phyloP scores from a whole-genome alignment of 2,329 filamentous ascomycete species.

The Curvularia sp. region DNA sequence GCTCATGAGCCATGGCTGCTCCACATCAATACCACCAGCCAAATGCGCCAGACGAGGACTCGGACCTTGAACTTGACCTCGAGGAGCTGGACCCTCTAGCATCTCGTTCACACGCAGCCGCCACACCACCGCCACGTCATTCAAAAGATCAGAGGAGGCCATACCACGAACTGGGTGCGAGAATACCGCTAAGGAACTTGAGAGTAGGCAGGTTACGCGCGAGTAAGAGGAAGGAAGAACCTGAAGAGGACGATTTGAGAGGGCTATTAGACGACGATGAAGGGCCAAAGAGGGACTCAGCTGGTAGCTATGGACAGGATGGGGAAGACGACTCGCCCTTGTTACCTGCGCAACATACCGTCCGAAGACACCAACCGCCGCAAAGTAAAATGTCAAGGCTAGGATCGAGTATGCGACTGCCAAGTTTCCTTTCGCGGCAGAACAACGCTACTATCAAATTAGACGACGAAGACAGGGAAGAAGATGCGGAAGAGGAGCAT shows the following conservation, averaged over 20 bases:
- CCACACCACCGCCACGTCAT: conserved; percentile 36
- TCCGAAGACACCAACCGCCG: conserved; percentile 32
- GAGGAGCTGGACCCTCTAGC: conserved; percentile 75
- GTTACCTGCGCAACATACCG: conserved; percentile 56
- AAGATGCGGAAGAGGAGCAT: conserved; percentile 57
- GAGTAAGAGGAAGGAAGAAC: conserved; percentile 53
- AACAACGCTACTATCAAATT: conserved; percentile 37
- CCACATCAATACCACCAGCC: conserved; percentile 58
- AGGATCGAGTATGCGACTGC: conserved; percentile 66
- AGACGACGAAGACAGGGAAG: conserved; percentile 42
- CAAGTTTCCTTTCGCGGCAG: conserved; percentile 65
- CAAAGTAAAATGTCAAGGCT: conserved; percentile 55
- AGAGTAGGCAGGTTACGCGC: conserved; percentile 58
- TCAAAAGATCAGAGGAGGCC: conserved; percentile 44
- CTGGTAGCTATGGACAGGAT: conserved; percentile 63
- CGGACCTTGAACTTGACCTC: conserved; percentile 78
- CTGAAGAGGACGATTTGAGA: conserved; percentile 70
- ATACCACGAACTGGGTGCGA: conserved; percentile 56
- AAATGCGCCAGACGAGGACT: conserved; percentile 72
- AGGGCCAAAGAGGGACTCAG: conserved; percentile 62
- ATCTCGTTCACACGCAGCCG: conserved; percentile 32
- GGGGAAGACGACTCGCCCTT: conserved; percentile 79
- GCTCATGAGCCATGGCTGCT: conserved; percentile 56
- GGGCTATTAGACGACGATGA: conserved; percentile 71
- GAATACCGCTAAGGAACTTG: conserved; percentile 73